Conservation (phyloP, 225 moss, liverwort and hornwort species). For the Asterella californica region DNA sequence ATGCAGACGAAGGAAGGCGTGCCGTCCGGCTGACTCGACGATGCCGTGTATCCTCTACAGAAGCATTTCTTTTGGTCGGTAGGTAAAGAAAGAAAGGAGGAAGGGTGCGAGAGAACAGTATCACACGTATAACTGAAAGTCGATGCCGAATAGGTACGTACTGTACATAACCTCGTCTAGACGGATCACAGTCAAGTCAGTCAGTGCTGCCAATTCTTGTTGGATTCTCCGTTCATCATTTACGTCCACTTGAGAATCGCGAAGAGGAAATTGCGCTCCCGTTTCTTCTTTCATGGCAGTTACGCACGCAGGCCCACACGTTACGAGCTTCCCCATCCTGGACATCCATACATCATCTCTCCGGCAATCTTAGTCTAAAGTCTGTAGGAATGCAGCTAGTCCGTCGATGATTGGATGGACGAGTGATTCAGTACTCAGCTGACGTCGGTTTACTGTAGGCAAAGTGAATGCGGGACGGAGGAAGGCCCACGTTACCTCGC, state of each 20-base stretch:
- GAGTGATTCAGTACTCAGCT: neutral
- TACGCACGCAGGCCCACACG: conserved; percentile 5
- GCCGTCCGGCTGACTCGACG: conserved; percentile 7
- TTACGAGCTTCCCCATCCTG: neutral
- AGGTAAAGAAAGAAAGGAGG: neutral
- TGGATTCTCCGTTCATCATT: conserved; percentile 3
- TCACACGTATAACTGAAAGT: neutral
- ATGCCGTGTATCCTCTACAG: neutral
- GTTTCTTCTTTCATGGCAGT: conserved; percentile 7
- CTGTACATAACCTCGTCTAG: neutral
- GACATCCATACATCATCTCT: neutral
- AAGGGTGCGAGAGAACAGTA: neutral
- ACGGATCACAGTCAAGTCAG: neutral
- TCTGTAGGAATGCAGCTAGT: neutral
- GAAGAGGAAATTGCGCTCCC: neutral
- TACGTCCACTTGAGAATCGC: neutral
- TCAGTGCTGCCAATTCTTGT: neutral
- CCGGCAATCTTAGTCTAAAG: neutral
- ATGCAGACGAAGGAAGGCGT: neutral
- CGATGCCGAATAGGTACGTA: neutral
- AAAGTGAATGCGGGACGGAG: conserved; percentile 1
- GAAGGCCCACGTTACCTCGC: neutral
- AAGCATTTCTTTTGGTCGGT: neutral
- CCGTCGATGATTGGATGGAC: neutral
- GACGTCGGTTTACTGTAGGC: neutral